These are phyloP conservation scores for grape (Vitis vinifera) DNA, from an alignment of 164 flowering plant species.

Conservation along the genomic window ASM3070453v1 NC_081823.1:9812501-9813000, in stretches of 20 bases:
- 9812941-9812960: slow-evolving; percentile 48
- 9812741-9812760: slow-evolving; percentile 73
- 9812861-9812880: slow-evolving; percentile 76
- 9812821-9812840: slow-evolving; percentile 84
- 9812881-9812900: slow-evolving; percentile 76
- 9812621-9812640: slow-evolving; percentile 90
- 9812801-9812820: slow-evolving; percentile 94
- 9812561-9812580: slow-evolving; percentile 75
- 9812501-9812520: slow-evolving; percentile 89
- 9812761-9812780: slow-evolving; percentile 84
- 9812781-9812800: slow-evolving; percentile 80
- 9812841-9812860: slow-evolving; percentile 82
- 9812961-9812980: slow-evolving; percentile 45
- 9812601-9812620: slow-evolving; percentile 80
- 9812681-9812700: slow-evolving; percentile 70
- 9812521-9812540: slow-evolving; percentile 75
- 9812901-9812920: slow-evolving; percentile 80
- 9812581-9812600: slow-evolving; percentile 85
- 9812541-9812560: slow-evolving; percentile 71
- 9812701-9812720: slow-evolving; percentile 62
- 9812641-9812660: slow-evolving; percentile 77
- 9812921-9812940: slow-evolving; percentile 65
- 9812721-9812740: slow-evolving; percentile 78
- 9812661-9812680: slow-evolving; percentile 86
- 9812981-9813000: slow-evolving; percentile 81